A percentile compares a stretch with the other conserved stretches of the same genome.
phyloP scores from a whole-genome alignment of 306 rosid species.

The Casuarina equisetifolia region DNA sequence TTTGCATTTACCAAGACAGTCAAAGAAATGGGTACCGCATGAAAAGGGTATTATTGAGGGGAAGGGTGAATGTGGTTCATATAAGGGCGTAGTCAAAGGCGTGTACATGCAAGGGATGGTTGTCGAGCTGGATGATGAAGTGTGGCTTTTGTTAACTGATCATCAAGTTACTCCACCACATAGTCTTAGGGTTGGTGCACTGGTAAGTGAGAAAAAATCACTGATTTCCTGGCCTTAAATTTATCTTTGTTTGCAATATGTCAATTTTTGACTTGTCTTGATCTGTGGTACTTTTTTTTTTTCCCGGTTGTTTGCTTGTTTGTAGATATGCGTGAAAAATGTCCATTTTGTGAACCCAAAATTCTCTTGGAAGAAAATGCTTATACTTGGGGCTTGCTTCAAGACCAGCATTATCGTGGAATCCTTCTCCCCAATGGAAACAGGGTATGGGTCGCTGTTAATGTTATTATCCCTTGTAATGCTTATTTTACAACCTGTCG shows the following conservation, averaged over 20 bases:
- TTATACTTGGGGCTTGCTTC: conserved; percentile 84
- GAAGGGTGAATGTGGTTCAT: conserved; percentile 65
- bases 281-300: background rate
- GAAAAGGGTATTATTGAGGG: conserved; percentile 32
- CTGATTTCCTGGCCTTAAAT: background rate
- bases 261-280: background rate
- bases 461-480: conserved; percentile 13
- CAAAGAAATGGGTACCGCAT: conserved; percentile 26
- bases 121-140: conserved; percentile 78
- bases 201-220: conserved; percentile 52
- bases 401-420: conserved; percentile 72
- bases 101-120: conserved; percentile 86
- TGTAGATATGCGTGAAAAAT: conserved; percentile 73
- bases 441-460: conserved; percentile 50
- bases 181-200: conserved; percentile 77
- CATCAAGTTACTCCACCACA: conserved; percentile 58
- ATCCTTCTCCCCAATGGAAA: conserved; percentile 74
- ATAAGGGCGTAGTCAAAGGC: conserved; percentile 65
- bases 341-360: conserved; percentile 75
- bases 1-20: conserved; percentile 40
- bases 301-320: background rate
- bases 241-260: conserved; percentile 8
- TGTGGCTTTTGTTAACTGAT: conserved; percentile 86
- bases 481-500: background rate
- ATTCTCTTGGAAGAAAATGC: conserved; percentile 74